A percentile compares a stretch with the other conserved stretches of the same genome.
These are phyloP conservation scores for Cryphonectria parasitica DNA, from an alignment of 2,329 filamentous ascomycete genomes.

Conservation along the genomic window DNA sequence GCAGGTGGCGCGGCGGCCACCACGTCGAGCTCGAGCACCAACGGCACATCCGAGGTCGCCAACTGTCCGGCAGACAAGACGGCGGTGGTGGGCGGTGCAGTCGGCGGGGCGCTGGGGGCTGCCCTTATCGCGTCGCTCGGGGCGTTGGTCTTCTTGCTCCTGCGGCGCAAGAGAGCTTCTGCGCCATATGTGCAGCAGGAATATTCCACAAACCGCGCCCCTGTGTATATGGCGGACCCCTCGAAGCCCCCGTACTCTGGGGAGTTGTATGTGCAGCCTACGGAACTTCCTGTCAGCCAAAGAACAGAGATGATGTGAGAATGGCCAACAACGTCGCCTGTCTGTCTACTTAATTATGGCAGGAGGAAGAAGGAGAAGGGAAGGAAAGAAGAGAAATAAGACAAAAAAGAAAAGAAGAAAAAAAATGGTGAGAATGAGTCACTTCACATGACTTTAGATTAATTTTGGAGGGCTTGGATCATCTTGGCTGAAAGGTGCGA, in stretches of 20 bases:
- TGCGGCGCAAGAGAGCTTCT: neutral
- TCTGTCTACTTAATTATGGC: too few relatives aligned
- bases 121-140: conserved; percentile 33
- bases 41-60: neutral
- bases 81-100: conserved; percentile 32
- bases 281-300: neutral
- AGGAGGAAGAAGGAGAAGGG: too few relatives aligned
- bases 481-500: too few relatives aligned
- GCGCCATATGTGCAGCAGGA: neutral
- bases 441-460: too few relatives aligned
- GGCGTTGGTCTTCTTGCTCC: conserved; percentile 27
- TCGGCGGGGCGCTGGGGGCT: conserved; percentile 32
- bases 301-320: conserved; percentile 6
- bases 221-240: neutral
- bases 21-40: conserved; percentile 9
- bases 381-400: too few relatives aligned
- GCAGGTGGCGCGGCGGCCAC: neutral
- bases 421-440: too few relatives aligned
- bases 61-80: conserved; percentile 32
- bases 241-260: neutral
- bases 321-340: too few relatives aligned
- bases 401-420: too few relatives aligned
- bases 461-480: too few relatives aligned
- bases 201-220: neutral
- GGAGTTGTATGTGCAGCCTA: neutral